Evolutionary conservation across 108 stramenopile species (phyloP).

Genomic region (Nitzschia sp.): DNA sequence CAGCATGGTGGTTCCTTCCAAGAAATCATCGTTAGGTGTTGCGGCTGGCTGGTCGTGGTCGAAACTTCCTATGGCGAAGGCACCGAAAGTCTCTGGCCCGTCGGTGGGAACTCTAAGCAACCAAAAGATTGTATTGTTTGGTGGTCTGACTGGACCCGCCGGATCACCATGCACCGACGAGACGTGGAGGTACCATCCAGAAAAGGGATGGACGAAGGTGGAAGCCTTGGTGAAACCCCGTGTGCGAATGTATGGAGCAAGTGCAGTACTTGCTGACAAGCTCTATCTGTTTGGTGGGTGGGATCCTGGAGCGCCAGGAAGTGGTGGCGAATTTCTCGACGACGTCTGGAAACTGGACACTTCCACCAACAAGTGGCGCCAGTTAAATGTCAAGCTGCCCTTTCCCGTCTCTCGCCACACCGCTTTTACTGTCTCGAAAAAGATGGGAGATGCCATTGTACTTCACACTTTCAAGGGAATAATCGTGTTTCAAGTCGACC

Average conservation of each 20-base stretch:
- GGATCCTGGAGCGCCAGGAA: conserved; percentile 27
- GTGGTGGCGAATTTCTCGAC: conserved; percentile 24
- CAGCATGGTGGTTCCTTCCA: neutral
- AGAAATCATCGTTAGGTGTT: neutral
- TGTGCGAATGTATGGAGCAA: conserved; percentile 18
- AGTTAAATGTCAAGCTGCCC: neutral
- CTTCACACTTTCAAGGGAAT: conserved; percentile 20
- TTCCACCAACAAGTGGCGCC: neutral
- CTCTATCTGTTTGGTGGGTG: conserved; percentile 25
- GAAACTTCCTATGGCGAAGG: neutral
- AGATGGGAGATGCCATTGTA: conserved; percentile 5
- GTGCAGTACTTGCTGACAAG: conserved; percentile 3
- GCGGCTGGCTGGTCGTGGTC: neutral
- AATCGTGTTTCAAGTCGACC: neutral
- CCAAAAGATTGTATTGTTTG: conserved; percentile 5
- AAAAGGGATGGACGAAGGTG: neutral
- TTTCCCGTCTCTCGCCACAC: conserved; percentile 25
- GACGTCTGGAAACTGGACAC: conserved; percentile 13
- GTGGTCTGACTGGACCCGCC: conserved; percentile 12
- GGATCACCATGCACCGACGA: conserved; percentile 13
- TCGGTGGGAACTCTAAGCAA: neutral
- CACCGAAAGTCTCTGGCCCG: conserved; percentile 4
- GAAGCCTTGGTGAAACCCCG: neutral
- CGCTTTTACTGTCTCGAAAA: conserved; percentile 1
- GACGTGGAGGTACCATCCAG: neutral